A percentile compares a stretch with the other conserved stretches of the same genome.
These are phyloP conservation scores for Phytophthora sansomeana DNA, from an alignment of 352 stramenopile species.

Conservation along the genomic window DNA sequence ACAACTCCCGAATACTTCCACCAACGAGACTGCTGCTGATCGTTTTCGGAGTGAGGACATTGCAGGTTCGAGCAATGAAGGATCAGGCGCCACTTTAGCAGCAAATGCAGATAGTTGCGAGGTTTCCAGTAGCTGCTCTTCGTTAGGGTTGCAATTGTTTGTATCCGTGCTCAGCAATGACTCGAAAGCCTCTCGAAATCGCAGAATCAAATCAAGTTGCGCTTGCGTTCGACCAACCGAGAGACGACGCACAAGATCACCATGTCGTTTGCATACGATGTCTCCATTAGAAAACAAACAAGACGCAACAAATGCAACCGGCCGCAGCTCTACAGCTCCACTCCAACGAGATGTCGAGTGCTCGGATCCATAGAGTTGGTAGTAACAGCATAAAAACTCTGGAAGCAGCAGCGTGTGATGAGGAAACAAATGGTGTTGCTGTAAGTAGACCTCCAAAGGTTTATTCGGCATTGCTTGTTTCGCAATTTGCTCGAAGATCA, in stretches of 20 bases:
- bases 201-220: constrained; percentile 66
- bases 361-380: constrained; percentile 67
- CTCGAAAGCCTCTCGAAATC: constrained; percentile 74
- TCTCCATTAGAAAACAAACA: constrained; percentile 78
- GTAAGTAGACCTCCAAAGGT: constrained; percentile 63
- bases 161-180: constrained; percentile 37
- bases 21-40: constrained; percentile 56
- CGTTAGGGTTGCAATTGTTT: not conserved
- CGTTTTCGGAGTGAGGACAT: constrained; percentile 54
- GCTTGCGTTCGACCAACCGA: constrained; percentile 61
- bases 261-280: constrained; percentile 50
- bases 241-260: constrained; percentile 65
- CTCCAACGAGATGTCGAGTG: constrained; percentile 17
- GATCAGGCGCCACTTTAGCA: constrained; percentile 49
- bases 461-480: constrained; percentile 51
- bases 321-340: constrained; percentile 52
- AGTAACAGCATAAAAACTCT: constrained; percentile 77
- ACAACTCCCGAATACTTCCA: constrained; percentile 67
- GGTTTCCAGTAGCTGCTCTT: constrained; percentile 39
- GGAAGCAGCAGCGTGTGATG: constrained; percentile 64
- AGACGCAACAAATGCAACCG: constrained; percentile 66
- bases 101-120: constrained; percentile 60
- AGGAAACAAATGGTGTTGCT: constrained; percentile 54
- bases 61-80: constrained; percentile 47
- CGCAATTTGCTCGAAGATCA: constrained; percentile 55